Percentiles rank a stretch among this genome's conserved stretches.
phyloP scores from a whole-genome alignment of 768 basidiomycete genomes.

The Psilocybe azurescens region DNA sequence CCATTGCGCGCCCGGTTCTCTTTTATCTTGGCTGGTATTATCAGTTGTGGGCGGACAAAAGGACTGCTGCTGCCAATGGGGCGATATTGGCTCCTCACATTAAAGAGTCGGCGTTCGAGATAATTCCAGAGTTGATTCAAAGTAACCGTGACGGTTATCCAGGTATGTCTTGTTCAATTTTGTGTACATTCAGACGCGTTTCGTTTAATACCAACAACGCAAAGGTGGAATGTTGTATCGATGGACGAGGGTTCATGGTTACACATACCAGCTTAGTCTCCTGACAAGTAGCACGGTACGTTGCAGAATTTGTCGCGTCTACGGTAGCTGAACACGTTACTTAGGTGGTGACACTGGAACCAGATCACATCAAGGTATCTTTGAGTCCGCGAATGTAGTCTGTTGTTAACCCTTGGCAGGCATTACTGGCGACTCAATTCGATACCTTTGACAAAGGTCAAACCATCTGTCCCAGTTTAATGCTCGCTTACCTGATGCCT shows the following conservation, averaged over 20 bases:
- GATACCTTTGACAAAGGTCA: conserved; percentile 47
- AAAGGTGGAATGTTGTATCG: not conserved
- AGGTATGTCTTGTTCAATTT: conserved; percentile 26
- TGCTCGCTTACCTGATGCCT: conserved; percentile 6
- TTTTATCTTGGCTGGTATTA: conserved; percentile 9
- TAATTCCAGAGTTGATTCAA: conserved; percentile 15
- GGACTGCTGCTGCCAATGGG: conserved; percentile 19
- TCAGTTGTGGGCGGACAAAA: conserved; percentile 10
- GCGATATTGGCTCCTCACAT: conserved; percentile 24
- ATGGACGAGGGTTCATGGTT: conserved; percentile 1
- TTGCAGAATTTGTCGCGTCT: not conserved
- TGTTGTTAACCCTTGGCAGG: not conserved
- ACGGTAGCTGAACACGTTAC: not conserved
- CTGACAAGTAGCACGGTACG: conserved; percentile 20
- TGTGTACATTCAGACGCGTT: too few species aligned
- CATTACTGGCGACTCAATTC: conserved; percentile 48
- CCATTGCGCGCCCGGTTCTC: conserved; percentile 12
- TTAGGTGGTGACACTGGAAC: conserved; percentile 49
- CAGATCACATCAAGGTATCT: conserved; percentile 50
- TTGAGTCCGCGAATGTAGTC: not conserved
- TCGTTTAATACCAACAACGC: not conserved
- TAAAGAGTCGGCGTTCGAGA: conserved; percentile 12
- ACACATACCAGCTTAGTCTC: conserved; percentile 1
- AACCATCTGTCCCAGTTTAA: not conserved
- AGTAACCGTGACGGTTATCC: conserved; percentile 34